Conservation (phyloP, 78 protist species). For the Polysphondylium violaceum region DNA sequence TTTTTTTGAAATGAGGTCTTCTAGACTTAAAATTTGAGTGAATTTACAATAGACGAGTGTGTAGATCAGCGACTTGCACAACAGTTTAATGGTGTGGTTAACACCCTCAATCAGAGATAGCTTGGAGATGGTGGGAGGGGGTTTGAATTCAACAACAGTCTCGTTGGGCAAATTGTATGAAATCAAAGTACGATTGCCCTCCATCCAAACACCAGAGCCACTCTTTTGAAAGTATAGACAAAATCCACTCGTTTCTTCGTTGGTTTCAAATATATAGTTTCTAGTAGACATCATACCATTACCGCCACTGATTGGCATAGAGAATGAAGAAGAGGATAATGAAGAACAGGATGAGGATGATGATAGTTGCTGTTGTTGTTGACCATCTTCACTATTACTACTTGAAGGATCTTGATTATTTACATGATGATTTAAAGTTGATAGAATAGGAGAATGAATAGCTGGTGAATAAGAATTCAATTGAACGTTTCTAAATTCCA, state of each 20-base stretch:
- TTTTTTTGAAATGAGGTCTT: conserved; percentile 17
- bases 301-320: too few relatives aligned
- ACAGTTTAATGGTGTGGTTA: conserved; percentile 29
- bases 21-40: conserved; percentile 24
- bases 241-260: conserved; percentile 21
- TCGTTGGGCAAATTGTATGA: conserved; percentile 72
- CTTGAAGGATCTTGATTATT: too few relatives aligned
- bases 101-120: conserved; percentile 50
- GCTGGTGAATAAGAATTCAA: too few relatives aligned
- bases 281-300: too few relatives aligned
- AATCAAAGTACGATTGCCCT: conserved; percentile 50
- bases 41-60: conserved; percentile 25
- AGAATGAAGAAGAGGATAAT: too few relatives aligned
- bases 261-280: conserved; percentile 32
- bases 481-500: too few relatives aligned
- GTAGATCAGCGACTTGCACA: conserved; percentile 22
- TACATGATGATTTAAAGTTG: too few relatives aligned
- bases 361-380: too few relatives aligned
- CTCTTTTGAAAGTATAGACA: conserved; percentile 63
- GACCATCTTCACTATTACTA: too few relatives aligned
- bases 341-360: too few relatives aligned
- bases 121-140: conserved; percentile 60
- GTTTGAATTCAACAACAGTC: conserved; percentile 71
- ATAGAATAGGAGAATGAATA: too few relatives aligned
- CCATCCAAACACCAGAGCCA: conserved; percentile 82